Percentiles rank a stretch among this genome's conserved stretches.
Evolutionary conservation across 345 rosid species (phyloP).

Genomic region (Eucalyptus urophylla): DNA sequence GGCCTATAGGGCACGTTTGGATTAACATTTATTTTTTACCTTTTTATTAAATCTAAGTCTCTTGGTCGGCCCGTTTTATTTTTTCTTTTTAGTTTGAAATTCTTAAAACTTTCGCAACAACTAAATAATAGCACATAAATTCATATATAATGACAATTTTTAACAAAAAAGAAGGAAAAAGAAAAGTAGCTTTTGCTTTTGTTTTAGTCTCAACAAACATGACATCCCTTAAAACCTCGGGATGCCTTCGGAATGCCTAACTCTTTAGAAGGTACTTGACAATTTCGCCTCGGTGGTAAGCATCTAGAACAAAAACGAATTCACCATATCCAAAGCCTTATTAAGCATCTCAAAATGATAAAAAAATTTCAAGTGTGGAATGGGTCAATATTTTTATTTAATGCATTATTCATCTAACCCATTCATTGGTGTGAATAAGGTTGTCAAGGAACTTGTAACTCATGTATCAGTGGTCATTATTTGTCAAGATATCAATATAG

Average conservation of each 20-base stretch:
- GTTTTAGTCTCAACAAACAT: neutral
- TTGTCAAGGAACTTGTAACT: neutral
- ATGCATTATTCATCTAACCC: neutral
- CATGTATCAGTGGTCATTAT: neutral
- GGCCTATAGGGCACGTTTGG: neutral
- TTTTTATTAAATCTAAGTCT: neutral
- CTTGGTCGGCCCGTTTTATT: neutral
- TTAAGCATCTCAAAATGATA: neutral
- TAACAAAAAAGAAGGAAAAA: neutral
- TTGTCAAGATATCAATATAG: neutral
- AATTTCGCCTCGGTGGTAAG: neutral
- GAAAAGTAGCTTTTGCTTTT: neutral
- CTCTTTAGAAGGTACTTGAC: neutral
- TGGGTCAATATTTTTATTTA: neutral
- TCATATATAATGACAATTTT: neutral
- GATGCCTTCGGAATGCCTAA: neutral
- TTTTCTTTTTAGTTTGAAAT: neutral
- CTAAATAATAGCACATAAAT: neutral
- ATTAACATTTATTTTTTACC: neutral
- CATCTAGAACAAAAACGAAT: neutral
- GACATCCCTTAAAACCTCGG: neutral
- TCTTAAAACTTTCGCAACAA: neutral
- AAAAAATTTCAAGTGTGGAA: neutral
- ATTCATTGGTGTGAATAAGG: neutral
- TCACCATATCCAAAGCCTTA: neutral